Base-by-base conservation (phyloP, 352 stramenopile genomes). In the Pythium graminicola region DNA sequence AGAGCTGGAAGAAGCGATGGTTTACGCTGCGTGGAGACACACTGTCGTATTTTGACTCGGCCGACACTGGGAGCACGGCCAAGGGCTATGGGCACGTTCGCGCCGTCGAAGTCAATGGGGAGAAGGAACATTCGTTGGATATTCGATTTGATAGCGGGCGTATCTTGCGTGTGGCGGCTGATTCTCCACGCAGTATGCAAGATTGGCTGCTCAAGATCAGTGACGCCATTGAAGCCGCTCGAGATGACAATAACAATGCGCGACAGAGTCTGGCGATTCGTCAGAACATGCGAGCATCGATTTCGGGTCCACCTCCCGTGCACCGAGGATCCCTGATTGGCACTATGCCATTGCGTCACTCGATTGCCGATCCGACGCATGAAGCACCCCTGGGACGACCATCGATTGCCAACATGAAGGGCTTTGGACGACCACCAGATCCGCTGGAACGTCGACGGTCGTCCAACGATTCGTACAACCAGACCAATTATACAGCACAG, bases 1-100 rank as follows among this genome's bases (percentile, higher is more conserved):
- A 90, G 67, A 85, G 60, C 57, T 93, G 82, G 82, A 90, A 89
- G 57, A 72, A 70, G 13, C 76, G 82, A 8, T 93, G 79, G 61
- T 93, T 93, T 53, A 78, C 75, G 33, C 57, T 93, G 29, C 72
- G 81, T 40, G 80, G 82, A 40, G 80, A 86, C 52, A 81, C 73
- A 35, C 65, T 93, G 33, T 89, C 80, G 49, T 93, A 93, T 60
- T 93, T 86, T 62, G 73, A 90, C 59, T 86, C 79, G 36, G 77
- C 76, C 29, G 79, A 86, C 54, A 87, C 70, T 16, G 80, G 80
- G 38, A 72, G 70, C 13, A 73, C 70, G 0, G 77, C 79, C n/a
- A 93, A 93, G 53, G 82, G 82, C 27, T 87, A 86, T 56, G 82
- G 82, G 16, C 79, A 89, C 50, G 80, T 93, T 7, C 65, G 67